Conservation (phyloP, 768 basidiomycete species). For the Gloeophyllum trabeum region DNA sequence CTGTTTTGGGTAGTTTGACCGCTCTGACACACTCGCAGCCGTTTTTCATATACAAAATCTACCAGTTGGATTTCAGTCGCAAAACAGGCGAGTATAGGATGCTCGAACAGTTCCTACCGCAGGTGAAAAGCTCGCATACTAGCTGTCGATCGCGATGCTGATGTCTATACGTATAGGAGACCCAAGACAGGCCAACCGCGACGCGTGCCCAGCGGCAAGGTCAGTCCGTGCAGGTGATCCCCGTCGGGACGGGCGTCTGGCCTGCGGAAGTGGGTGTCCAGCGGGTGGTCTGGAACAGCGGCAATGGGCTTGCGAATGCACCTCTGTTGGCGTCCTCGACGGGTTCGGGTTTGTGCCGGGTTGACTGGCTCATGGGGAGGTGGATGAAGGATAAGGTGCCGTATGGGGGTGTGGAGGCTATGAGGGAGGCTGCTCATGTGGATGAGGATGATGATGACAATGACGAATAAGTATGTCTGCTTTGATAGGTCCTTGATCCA, state of each 20-base stretch:
- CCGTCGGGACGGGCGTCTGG: slow-evolving; percentile 60
- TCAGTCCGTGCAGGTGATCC: slow-evolving; percentile 15
- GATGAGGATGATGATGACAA: slow-evolving; percentile 3
- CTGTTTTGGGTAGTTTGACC: neutral
- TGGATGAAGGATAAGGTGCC: slow-evolving; percentile 61
- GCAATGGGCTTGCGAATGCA: slow-evolving; percentile 49
- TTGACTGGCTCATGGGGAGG: slow-evolving; percentile 73
- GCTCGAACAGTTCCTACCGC: slow-evolving; percentile 78
- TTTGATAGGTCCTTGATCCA: too few species aligned
- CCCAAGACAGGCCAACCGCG: slow-evolving; percentile 31
- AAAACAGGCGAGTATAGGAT: slow-evolving; percentile 69
- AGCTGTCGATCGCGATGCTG: slow-evolving; percentile 4
- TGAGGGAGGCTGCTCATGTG: slow-evolving; percentile 40
- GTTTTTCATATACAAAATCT: slow-evolving; percentile 70
- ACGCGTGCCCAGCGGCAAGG: slow-evolving; percentile 23
- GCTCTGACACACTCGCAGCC: slow-evolving; percentile 31
- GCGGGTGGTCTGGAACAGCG: slow-evolving; percentile 73
- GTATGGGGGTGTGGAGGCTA: slow-evolving; percentile 48
- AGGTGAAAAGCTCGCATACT: slow-evolving; percentile 26
- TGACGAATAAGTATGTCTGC: too few species aligned
- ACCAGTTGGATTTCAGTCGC: slow-evolving; percentile 80
- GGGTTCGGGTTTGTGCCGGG: slow-evolving; percentile 74
- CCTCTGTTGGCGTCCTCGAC: slow-evolving; percentile 68
- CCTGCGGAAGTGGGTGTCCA: slow-evolving; percentile 67
- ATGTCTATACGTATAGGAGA: slow-evolving; percentile 28